These are phyloP conservation scores for Grosmannia clavigera DNA, from an alignment of 2,329 filamentous ascomycete genomes.

Conservation along the genomic window DNA sequence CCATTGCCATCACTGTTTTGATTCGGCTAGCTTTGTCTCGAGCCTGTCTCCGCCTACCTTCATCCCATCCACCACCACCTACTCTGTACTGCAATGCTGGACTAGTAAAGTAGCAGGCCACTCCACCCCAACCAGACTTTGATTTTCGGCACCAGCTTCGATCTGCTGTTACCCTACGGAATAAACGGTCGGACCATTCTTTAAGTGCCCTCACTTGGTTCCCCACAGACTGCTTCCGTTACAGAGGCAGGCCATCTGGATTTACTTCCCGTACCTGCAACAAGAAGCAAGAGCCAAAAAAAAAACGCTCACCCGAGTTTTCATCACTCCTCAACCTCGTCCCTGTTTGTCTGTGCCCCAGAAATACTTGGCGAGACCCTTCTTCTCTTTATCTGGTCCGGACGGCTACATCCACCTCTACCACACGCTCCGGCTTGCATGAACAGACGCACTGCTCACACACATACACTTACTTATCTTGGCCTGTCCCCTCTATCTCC, in stretches of 20 bases:
- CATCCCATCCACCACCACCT: slow-evolving; percentile 3
- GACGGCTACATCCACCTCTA: slow-evolving; percentile 2
- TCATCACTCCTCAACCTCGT: not conserved
- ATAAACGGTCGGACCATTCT: slow-evolving; percentile 2
- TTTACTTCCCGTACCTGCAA: slow-evolving; percentile 1
- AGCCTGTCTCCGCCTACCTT: not conserved
- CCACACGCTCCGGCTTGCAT: not conserved
- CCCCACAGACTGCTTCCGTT: slow-evolving; percentile 4
- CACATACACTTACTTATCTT: not conserved
- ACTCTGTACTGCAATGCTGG: slow-evolving; percentile 6
- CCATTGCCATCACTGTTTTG: not conserved
- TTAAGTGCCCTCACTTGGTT: not conserved
- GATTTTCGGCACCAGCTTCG: slow-evolving; percentile 7
- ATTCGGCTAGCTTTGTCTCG: not conserved
- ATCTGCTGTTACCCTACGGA: slow-evolving; percentile 9
- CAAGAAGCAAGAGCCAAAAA: not conserved
- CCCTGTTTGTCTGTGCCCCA: not conserved
- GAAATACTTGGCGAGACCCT: not conserved
- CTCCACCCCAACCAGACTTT: slow-evolving; percentile 11
- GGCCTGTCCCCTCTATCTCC: not conserved
- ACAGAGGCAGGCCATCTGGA: slow-evolving; percentile 3
- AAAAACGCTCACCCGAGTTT: not conserved
- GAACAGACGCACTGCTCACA: not conserved
- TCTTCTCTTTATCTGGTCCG: not conserved
- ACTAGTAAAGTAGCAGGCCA: not conserved